Evolutionary conservation across 805 yeast genomes (phyloP).

Genomic region (Metschnikowia borealis): DNA sequence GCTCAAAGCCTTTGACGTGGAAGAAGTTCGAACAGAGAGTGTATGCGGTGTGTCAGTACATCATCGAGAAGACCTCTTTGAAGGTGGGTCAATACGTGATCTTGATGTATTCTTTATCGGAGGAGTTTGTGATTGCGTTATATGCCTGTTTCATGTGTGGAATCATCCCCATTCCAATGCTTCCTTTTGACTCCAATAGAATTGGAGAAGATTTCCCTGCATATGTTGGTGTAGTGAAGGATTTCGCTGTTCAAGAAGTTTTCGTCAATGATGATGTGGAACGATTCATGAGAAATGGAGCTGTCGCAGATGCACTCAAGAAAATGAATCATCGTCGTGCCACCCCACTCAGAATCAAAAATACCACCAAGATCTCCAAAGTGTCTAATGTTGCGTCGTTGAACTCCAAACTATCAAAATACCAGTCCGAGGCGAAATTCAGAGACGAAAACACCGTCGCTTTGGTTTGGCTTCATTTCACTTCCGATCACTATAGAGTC

Average conservation of each 20-base stretch:
- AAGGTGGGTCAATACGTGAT: conserved; percentile 70
- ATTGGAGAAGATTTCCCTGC: conserved; percentile 72
- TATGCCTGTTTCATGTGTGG: conserved; percentile 87
- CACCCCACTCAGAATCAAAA: conserved; percentile 53
- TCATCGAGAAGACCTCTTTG: conserved; percentile 61
- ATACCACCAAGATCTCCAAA: conserved; percentile 57
- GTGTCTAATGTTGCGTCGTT: conserved; percentile 37
- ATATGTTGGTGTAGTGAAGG: conserved; percentile 60
- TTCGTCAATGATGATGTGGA: conserved; percentile 80
- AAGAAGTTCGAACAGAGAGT: conserved; percentile 72
- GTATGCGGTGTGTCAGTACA: conserved; percentile 67
- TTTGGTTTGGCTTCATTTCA: conserved; percentile 64
- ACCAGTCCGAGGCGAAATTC: conserved; percentile 37
- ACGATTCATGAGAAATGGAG: conserved; percentile 60
- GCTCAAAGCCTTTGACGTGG: conserved; percentile 56
- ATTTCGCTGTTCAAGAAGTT: conserved; percentile 66
- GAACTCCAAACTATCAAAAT: conserved; percentile 41
- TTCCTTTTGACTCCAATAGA: conserved; percentile 64
- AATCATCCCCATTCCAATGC: conserved; percentile 68
- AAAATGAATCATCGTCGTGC: conserved; percentile 32
- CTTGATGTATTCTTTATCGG: conserved; percentile 80
- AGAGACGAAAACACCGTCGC: conserved; percentile 46
- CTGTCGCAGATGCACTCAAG: conserved; percentile 57
- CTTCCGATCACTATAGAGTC: conserved; percentile 65
- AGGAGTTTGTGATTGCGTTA: conserved; percentile 78